phyloP scores from a whole-genome alignment of 352 stramenopile genomes.

The Globisporangium nagaii region DNA sequence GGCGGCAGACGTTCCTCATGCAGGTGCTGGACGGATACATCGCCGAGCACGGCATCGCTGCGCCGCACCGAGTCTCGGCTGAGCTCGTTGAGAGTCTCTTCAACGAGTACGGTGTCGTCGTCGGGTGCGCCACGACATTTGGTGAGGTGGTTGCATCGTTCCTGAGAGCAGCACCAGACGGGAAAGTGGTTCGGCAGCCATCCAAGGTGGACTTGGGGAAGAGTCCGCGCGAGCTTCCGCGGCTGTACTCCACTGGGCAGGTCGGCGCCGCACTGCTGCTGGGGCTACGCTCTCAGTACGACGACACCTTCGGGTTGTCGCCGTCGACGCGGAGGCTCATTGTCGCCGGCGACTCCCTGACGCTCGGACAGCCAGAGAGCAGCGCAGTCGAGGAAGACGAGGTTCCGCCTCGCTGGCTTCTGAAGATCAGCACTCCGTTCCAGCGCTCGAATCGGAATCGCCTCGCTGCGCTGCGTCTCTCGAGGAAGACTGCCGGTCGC shows the following conservation, averaged over 20 bases:
- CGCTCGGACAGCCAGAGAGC: no score
- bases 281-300: slow-evolving; percentile 44
- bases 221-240: slow-evolving; percentile 1
- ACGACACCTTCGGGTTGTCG: slow-evolving; percentile 61
- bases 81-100: slow-evolving; percentile 34
- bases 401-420: slow-evolving; percentile 47
- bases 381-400: slow-evolving; percentile 2
- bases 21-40: slow-evolving; percentile 57
- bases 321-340: slow-evolving; percentile 21
- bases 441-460: slow-evolving; percentile 54
- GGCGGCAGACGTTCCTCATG: slow-evolving; percentile 60
- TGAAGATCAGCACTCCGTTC: slow-evolving; percentile 48
- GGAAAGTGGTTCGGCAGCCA: not conserved
- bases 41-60: slow-evolving; percentile 26
- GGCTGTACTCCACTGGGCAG: slow-evolving; percentile 26
- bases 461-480: slow-evolving; percentile 30
- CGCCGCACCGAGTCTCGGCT: slow-evolving; percentile 27
- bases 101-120: slow-evolving; percentile 59
- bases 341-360: not conserved
- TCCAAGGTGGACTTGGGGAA: not conserved
- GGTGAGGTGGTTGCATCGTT: slow-evolving; percentile 36
- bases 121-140: slow-evolving; percentile 46
- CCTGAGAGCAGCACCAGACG: slow-evolving; percentile 8
- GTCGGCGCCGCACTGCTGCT: slow-evolving; percentile 52
- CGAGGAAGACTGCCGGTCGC: slow-evolving; percentile 22